phyloP scores from a whole-genome alignment of 805 yeast genomes.

The Saccharomyces jurei region DNA sequence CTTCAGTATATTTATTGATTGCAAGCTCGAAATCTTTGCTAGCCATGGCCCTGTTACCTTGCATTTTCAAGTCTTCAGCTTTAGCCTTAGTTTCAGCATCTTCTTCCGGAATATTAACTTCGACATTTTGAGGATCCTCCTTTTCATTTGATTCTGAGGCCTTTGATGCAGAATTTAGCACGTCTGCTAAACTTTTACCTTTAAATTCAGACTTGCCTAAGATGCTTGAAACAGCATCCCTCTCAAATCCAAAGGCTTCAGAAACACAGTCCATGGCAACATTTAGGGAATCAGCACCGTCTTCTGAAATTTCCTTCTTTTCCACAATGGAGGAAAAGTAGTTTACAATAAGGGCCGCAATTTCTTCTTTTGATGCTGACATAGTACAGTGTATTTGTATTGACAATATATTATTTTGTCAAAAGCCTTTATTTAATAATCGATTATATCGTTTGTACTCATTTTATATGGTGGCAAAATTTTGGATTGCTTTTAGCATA shows the following conservation, averaged over 20 bases:
- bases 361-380: slow-evolving; percentile 49
- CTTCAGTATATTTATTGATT: slow-evolving; percentile 68
- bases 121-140: slow-evolving; percentile 22
- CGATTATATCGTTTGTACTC: neutral
- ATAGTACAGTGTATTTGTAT: slow-evolving; percentile 18
- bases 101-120: slow-evolving; percentile 35
- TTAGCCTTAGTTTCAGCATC: slow-evolving; percentile 50
- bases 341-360: slow-evolving; percentile 66
- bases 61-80: slow-evolving; percentile 79
- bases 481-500: neutral
- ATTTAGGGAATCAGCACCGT: slow-evolving; percentile 79
- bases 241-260: slow-evolving; percentile 70
- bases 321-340: slow-evolving; percentile 55
- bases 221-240: slow-evolving; percentile 36
- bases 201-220: slow-evolving; percentile 32
- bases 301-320: slow-evolving; percentile 61
- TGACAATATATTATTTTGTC: neutral
- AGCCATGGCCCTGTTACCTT: slow-evolving; percentile 89
- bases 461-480: neutral
- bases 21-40: slow-evolving; percentile 63
- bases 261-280: slow-evolving; percentile 89
- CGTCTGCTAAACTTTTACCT: slow-evolving; percentile 41
- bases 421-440: neutral
- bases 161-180: slow-evolving; percentile 30
- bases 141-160: neutral